These are phyloP conservation scores for Ustilago bromivora DNA, from an alignment of 1,284 basidiomycete species.

Conservation along the genomic window DNA sequence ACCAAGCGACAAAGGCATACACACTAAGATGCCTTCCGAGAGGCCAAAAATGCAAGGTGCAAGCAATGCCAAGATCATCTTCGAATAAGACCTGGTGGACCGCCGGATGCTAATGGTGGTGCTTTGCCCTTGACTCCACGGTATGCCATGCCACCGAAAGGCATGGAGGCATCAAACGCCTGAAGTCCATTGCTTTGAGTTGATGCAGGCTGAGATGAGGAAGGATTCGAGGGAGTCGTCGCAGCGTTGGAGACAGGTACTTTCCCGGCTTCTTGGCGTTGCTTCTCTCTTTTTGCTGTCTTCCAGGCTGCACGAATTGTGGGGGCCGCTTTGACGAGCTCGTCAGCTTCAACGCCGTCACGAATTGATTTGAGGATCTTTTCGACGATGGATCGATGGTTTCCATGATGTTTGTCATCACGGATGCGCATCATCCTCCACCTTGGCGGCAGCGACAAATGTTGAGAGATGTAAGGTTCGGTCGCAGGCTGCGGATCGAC, in stretches of 20 bases:
- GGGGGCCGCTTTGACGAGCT: constrained; percentile 53
- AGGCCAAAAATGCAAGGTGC: not conserved
- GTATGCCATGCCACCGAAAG: constrained; percentile 49
- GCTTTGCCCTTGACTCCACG: constrained; percentile 45
- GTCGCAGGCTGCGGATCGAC: constrained; percentile 71
- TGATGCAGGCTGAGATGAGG: not conserved
- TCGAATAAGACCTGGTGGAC: constrained; percentile 29
- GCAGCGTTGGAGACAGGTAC: constrained; percentile 13
- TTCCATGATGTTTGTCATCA: constrained; percentile 67
- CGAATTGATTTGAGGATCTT: constrained; percentile 63
- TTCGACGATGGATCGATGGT: constrained; percentile 63
- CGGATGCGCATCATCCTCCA: constrained; percentile 67
- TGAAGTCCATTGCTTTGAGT: constrained; percentile 4
- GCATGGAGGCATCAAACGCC: constrained; percentile 23
- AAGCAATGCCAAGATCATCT: constrained; percentile 13
- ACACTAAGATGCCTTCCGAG: not conserved
- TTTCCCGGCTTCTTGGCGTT: constrained; percentile 32
- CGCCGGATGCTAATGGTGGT: constrained; percentile 36
- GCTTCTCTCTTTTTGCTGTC: constrained; percentile 44
- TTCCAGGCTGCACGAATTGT: constrained; percentile 63
- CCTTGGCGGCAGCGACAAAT: constrained; percentile 47
- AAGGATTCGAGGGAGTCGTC: not conserved
- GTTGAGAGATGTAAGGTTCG: constrained; percentile 33
- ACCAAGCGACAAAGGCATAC: not conserved
- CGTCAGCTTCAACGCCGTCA: constrained; percentile 64